These are phyloP conservation scores for Oryza punctata DNA, from an alignment of 176 grass and related monocot species.

Conservation along the genomic window DNA sequence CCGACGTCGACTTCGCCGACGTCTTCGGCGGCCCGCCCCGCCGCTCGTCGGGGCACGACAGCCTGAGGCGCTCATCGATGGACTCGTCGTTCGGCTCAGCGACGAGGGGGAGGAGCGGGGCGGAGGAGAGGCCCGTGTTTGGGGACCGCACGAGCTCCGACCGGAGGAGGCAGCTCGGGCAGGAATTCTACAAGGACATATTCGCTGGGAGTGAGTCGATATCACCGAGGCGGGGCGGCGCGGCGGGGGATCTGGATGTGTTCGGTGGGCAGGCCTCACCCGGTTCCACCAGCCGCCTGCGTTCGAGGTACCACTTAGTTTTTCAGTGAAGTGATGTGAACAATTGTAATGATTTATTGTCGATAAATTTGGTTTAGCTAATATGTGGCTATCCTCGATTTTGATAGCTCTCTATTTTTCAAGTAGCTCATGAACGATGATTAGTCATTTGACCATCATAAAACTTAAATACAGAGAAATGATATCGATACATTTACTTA, in stretches of 20 bases:
- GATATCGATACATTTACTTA: not conserved
- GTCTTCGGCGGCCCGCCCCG: slow-evolving; percentile 89
- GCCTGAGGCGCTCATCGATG: slow-evolving; percentile 41
- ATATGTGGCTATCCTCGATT: not conserved
- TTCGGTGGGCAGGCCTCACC: slow-evolving; percentile 59
- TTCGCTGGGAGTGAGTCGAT: slow-evolving; percentile 67
- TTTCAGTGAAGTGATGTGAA: slow-evolving; percentile 12
- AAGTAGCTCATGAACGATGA: not conserved
- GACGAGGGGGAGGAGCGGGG: slow-evolving; percentile 35
- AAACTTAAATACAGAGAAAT: not conserved
- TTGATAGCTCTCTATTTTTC: not conserved
- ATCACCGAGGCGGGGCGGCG: slow-evolving; percentile 41
- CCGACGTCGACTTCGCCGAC: slow-evolving; percentile 72
- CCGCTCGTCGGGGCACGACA: slow-evolving; percentile 59
- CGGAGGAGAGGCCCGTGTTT: slow-evolving; percentile 66
- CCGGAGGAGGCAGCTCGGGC: slow-evolving; percentile 55
- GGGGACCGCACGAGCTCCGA: slow-evolving; percentile 65
- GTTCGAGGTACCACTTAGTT: slow-evolving; percentile 32
- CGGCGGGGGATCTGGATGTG: slow-evolving; percentile 49
- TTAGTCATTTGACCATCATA: not conserved
- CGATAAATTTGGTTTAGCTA: not conserved
- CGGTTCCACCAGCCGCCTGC: slow-evolving; percentile 36
- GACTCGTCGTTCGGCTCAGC: slow-evolving; percentile 45
- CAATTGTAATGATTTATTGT: not conserved
- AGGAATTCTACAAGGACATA: slow-evolving; percentile 89